Evolutionary conservation across 2,329 filamentous ascomycete genomes (phyloP), one percentile per base, ranked within the genome.

Genomic region (Polychaeton citri): DNA sequence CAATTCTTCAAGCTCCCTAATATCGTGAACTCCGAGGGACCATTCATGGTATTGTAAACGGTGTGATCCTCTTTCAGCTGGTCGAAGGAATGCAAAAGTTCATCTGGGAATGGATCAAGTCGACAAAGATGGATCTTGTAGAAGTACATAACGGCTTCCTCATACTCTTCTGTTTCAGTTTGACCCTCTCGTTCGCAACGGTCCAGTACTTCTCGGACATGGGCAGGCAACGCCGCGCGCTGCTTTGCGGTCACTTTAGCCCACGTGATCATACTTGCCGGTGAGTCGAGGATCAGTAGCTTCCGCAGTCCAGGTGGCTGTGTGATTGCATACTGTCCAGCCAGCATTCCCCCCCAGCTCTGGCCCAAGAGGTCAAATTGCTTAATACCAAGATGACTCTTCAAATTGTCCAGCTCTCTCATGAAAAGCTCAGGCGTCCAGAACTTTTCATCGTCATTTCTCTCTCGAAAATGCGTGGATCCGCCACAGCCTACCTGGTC

Each of bases 281-380:
- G 55, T 7, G 45, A 48, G 39, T 55, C 43, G 15, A 39, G 39
- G 34, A 55, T 47, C 19, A 68, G 47, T 2, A 68, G 43, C 37
- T 58, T 61, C 6, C 52, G 48, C 21, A 68, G 43, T 0, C 61
- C 60, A 17, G 37, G 34, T 4, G 57, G 58, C 20, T 54, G 53
- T 7, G 47, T 44, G 4, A 57, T 55, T 0, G 66, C 66, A 51
- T 61, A 67, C 19, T 58, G 45, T 0, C 56, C 56, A 2, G 51
- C 66, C 0, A 72, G 50, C 64, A 72, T 69, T 0, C 64, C 70
- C 12, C 70, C 68, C 68, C 69, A 73, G 15, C 59, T 65, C 21
- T 72, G 66, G 1, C 69, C 69, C 1, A 64, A 54, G 0, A 72
- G 37, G 40, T 67, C 57, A 38, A 65, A 66, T 1, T 50, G 35